Percentiles rank a stretch among this genome's conserved stretches.
Evolutionary conservation across 306 rosid species (phyloP).

Genomic region (Prunus campanulata): DNA sequence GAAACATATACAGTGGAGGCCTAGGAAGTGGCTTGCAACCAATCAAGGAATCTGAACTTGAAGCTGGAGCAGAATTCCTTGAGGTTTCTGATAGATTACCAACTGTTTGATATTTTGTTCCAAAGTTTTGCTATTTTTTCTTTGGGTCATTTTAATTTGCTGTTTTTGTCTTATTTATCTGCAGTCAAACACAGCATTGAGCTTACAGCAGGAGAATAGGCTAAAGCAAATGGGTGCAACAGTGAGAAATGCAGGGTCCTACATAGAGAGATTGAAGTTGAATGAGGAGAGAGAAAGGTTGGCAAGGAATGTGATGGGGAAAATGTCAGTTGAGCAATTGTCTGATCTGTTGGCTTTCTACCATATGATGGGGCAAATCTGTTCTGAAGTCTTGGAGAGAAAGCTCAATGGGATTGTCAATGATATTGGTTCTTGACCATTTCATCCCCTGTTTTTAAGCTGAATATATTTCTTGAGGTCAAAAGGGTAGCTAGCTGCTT

Average conservation of each 20-base stretch:
- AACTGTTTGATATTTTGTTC: not conserved
- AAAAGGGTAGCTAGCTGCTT: not conserved
- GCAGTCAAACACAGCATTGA: slow-evolving; percentile 87
- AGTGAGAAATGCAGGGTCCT: slow-evolving; percentile 78
- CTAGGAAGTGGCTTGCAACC: slow-evolving; percentile 15
- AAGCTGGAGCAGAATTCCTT: slow-evolving; percentile 80
- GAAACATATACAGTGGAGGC: slow-evolving; percentile 53
- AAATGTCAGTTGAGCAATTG: slow-evolving; percentile 69
- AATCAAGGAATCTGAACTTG: slow-evolving; percentile 65
- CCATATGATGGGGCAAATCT: slow-evolving; percentile 76
- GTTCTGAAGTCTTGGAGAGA: slow-evolving; percentile 63
- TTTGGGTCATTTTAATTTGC: not conserved
- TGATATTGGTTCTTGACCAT: slow-evolving; percentile 23
- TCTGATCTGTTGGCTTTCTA: slow-evolving; percentile 80
- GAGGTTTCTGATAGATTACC: slow-evolving; percentile 40
- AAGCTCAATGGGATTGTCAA: slow-evolving; percentile 52
- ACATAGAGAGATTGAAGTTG: slow-evolving; percentile 54
- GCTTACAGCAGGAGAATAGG: slow-evolving; percentile 77
- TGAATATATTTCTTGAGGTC: not conserved
- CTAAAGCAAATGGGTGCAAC: slow-evolving; percentile 97
- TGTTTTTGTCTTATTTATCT: not conserved
- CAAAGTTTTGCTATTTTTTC: not conserved
- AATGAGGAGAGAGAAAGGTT: slow-evolving; percentile 61
- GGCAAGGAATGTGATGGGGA: slow-evolving; percentile 74
- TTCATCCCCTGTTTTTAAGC: not conserved